Evolutionary conservation across 306 rosid species (phyloP).

Genomic region (Sicyos baderoa): DNA sequence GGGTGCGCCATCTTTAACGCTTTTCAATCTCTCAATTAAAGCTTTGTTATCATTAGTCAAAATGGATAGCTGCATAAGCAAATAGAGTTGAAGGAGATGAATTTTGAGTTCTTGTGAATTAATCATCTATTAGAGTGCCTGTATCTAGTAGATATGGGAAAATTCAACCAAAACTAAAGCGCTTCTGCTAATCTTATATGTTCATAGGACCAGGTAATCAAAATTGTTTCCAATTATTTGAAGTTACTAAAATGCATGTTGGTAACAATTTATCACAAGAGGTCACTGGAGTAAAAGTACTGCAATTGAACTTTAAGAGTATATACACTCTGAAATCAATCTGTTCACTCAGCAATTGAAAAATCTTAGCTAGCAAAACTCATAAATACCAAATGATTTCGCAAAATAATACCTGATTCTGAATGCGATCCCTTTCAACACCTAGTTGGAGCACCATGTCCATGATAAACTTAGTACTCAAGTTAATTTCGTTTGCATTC

Average conservation of each 20-base stretch:
- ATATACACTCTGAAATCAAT: background rate
- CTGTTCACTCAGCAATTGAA: background rate
- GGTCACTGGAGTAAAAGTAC: background rate
- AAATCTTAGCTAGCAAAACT: background rate
- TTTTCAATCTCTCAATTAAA: slow-evolving; percentile 38
- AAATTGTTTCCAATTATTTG: background rate
- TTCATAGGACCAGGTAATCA: no score
- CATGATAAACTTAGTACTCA: slow-evolving; percentile 49
- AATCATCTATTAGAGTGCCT: background rate
- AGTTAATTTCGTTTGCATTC: slow-evolving; percentile 48
- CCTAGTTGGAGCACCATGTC: slow-evolving; percentile 69
- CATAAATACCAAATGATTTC: slow-evolving; percentile 11
- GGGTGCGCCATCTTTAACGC: slow-evolving; percentile 23
- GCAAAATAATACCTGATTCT: slow-evolving; percentile 50
- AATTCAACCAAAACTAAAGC: background rate
- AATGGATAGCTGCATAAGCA: slow-evolving; percentile 45
- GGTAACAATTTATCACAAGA: background rate
- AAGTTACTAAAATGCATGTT: background rate
- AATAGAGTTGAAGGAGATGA: background rate
- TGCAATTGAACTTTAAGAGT: background rate
- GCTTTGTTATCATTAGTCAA: slow-evolving; percentile 47
- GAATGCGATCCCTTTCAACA: slow-evolving; percentile 62
- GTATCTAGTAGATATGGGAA: background rate
- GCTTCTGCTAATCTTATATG: background rate
- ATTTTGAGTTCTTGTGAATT: background rate